Evolutionary conservation across 2,329 filamentous ascomycete genomes (phyloP).

Genomic region (Truncatella angustata): DNA sequence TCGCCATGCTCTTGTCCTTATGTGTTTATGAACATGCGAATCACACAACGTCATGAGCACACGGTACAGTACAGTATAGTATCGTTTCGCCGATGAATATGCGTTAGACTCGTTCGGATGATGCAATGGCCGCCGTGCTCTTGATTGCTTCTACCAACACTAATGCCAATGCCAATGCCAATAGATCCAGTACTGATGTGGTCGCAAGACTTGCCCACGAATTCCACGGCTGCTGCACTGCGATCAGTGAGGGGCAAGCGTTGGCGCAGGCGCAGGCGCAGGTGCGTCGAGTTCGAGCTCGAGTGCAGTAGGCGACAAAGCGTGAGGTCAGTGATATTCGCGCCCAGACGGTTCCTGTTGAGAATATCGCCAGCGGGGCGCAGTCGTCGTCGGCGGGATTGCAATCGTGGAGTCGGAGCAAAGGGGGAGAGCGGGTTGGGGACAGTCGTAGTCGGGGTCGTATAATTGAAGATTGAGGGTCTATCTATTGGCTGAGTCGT

Average conservation of each 20-base stretch:
- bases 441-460: neutral
- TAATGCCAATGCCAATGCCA: too few relatives aligned
- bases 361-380: too few relatives aligned
- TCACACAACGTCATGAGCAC: conserved; percentile 4
- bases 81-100: too few relatives aligned
- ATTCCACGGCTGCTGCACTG: neutral
- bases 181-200: too few relatives aligned
- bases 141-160: too few relatives aligned
- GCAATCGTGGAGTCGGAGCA: neutral
- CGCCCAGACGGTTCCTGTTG: neutral
- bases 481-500: conserved; percentile 3
- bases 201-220: neutral
- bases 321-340: neutral
- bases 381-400: too few relatives aligned
- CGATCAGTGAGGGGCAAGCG: neutral
- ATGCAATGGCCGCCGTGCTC: too few relatives aligned
- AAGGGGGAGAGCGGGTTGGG: neutral
- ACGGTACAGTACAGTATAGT: too few relatives aligned
- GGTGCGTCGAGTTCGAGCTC: neutral
- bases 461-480: neutral
- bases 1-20: conserved; percentile 28
- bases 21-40: neutral
- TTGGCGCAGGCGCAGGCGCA: neutral
- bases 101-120: too few relatives aligned
- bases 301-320: neutral